Conservation (phyloP, 2,329 filamentous ascomycete genomes). For the Lanzia echinophila region DNA sequence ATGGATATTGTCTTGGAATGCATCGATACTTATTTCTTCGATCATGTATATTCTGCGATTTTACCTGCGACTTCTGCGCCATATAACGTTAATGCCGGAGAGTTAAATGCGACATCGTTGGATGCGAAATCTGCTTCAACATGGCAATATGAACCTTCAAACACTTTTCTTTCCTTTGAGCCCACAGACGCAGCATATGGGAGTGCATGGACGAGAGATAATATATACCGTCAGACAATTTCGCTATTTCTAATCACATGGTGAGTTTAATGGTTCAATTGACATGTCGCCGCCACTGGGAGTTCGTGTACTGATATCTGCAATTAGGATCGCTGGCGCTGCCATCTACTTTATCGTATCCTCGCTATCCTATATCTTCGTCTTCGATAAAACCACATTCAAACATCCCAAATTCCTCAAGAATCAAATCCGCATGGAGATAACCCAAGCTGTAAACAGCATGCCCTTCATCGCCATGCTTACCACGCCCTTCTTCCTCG, state of each 20-base stretch:
- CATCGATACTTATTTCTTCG: slow-evolving; percentile 73
- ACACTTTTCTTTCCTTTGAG: slow-evolving; percentile 58
- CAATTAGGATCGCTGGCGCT: slow-evolving; percentile 71
- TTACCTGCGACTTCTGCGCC: slow-evolving; percentile 54
- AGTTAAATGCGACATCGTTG: slow-evolving; percentile 48
- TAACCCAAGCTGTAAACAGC: slow-evolving; percentile 66
- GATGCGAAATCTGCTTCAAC: slow-evolving; percentile 47
- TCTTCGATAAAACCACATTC: slow-evolving; percentile 87
- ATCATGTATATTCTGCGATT: slow-evolving; percentile 67
- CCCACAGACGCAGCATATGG: slow-evolving; percentile 72
- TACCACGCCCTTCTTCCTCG: slow-evolving; percentile 74
- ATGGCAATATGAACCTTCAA: slow-evolving; percentile 69
- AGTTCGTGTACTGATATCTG: neutral
- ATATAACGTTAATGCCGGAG: slow-evolving; percentile 44
- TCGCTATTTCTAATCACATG: slow-evolving; percentile 81
- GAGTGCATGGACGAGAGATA: slow-evolving; percentile 72
- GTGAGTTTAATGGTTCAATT: slow-evolving; percentile 42
- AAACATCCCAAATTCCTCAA: slow-evolving; percentile 91
- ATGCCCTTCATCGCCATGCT: slow-evolving; percentile 79
- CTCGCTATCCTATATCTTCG: slow-evolving; percentile 73
- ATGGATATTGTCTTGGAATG: slow-evolving; percentile 94
- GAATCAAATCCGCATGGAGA: slow-evolving; percentile 84
- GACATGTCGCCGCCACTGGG: neutral
- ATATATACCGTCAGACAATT: slow-evolving; percentile 65
- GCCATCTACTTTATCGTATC: slow-evolving; percentile 81